Conservation (phyloP, 2,329 filamentous ascomycete genomes). For the Epichloe elymi region DNA sequence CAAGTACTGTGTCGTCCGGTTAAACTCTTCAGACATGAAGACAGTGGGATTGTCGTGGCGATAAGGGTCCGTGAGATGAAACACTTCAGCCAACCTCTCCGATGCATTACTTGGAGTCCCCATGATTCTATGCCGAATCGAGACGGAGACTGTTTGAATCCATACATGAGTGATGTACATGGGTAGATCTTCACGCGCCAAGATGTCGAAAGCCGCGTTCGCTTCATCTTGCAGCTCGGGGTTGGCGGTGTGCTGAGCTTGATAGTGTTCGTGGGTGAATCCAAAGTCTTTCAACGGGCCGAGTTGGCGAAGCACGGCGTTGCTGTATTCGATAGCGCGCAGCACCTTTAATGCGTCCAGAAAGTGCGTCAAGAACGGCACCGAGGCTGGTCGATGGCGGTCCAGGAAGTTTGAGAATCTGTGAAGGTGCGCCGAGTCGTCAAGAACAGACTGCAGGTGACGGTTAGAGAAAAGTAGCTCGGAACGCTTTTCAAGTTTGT, state of each 20-base stretch:
- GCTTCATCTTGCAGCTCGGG: constrained; percentile 47
- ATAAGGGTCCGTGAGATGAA: constrained; percentile 62
- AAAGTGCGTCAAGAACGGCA: constrained; percentile 57
- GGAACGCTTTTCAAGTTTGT: constrained; percentile 48
- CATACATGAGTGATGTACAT: constrained; percentile 59
- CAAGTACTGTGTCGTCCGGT: constrained; percentile 51
- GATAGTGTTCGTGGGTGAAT: constrained; percentile 6
- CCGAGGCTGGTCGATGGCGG: constrained; percentile 43
- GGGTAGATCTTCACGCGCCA: constrained; percentile 55
- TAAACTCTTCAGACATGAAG: constrained; percentile 64
- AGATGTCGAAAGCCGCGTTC: constrained; percentile 44
- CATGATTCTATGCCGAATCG: constrained; percentile 52
- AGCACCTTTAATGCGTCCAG: constrained; percentile 58
- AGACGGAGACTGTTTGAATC: constrained; percentile 52
- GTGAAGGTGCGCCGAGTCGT: constrained; percentile 47
- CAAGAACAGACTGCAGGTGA: constrained; percentile 53
- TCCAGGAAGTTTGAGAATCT: constrained; percentile 56
- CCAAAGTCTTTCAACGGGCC: constrained; percentile 6
- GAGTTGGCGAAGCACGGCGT: constrained; percentile 28
- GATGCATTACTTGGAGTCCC: constrained; percentile 55
- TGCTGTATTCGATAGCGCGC: constrained; percentile 57
- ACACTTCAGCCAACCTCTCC: constrained; percentile 59
- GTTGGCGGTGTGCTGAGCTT: constrained; percentile 34
- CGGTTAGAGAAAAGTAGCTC: constrained; percentile 53
- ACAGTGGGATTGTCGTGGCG: constrained; percentile 61